Conservation (phyloP, 495 filamentous ascomycete genomes). For the Annulohypoxylon moriforme region DNA sequence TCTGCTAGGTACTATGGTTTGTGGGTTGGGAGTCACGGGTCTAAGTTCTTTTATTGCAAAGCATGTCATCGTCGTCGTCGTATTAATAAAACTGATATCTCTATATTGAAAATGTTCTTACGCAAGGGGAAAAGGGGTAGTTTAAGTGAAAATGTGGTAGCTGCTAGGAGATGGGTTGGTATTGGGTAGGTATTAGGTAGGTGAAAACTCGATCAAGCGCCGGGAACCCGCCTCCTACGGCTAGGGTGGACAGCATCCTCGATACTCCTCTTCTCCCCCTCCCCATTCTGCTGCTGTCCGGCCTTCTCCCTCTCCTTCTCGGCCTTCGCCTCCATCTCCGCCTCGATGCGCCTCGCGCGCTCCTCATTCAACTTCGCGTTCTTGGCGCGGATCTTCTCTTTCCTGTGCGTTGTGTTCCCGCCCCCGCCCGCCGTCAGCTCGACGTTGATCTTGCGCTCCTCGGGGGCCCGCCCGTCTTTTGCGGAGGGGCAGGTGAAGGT, state of each 20-base stretch:
- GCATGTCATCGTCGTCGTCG: not conserved
- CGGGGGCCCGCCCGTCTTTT: constrained; percentile 66
- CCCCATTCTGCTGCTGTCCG: constrained; percentile 24
- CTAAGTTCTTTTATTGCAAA: not conserved
- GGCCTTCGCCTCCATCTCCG: constrained; percentile 63
- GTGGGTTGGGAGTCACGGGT: not conserved
- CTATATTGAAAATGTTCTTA: not conserved
- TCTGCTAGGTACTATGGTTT: too few relatives aligned
- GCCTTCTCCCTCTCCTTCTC: constrained; percentile 59
- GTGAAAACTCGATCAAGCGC: constrained; percentile 7
- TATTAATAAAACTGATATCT: constrained; percentile 1
- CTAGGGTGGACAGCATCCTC: constrained; percentile 69
- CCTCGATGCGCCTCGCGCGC: constrained; percentile 66
- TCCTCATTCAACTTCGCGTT: constrained; percentile 90
- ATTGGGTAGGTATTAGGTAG: not conserved
- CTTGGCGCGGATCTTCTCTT: constrained; percentile 82
- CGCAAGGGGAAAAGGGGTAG: constrained; percentile 6
- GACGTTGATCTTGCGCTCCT: constrained; percentile 80
- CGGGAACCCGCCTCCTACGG: constrained; percentile 61
- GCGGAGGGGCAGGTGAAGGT: constrained; percentile 61
- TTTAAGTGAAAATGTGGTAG: constrained; percentile 10
- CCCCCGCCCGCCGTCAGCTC: constrained; percentile 94
- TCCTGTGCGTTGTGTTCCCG: constrained; percentile 76
- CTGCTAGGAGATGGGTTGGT: too few relatives aligned
- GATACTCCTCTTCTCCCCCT: constrained; percentile 45